Conservation (phyloP, 169 alveolate genomes). For the Plasmodium falciparum region DNA sequence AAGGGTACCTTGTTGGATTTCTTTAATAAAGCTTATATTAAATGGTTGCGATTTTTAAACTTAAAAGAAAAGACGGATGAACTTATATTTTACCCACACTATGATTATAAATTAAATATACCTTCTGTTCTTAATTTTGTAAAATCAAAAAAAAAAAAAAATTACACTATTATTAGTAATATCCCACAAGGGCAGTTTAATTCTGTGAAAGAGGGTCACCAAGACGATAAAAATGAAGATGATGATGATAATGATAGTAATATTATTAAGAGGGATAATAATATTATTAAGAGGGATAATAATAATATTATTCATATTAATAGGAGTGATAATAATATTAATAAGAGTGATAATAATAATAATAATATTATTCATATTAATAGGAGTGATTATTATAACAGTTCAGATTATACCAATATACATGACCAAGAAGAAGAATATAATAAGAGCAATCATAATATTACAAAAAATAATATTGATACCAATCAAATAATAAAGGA, state of each 20-base stretch:
- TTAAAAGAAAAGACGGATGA: slow-evolving; percentile 42
- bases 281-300: too few relatives aligned
- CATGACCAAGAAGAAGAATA: neutral
- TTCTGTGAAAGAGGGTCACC: neutral
- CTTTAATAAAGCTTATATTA: slow-evolving; percentile 63
- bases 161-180: neutral
- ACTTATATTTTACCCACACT: slow-evolving; percentile 40
- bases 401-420: neutral
- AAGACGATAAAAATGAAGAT: neutral
- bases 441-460: neutral
- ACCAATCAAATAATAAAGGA: neutral
- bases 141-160: neutral
- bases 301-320: neutral
- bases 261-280: neutral
- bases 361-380: neutral
- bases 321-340: neutral
- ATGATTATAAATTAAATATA: slow-evolving; percentile 36
- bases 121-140: slow-evolving; percentile 31
- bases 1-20: slow-evolving; percentile 33
- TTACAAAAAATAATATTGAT: neutral
- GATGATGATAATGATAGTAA: neutral
- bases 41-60: slow-evolving; percentile 64
- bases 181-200: neutral
- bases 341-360: neutral
- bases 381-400: neutral